Base-by-base conservation (phyloP, 2,329 filamentous ascomycete genomes). In the Talaromyces verruculosus region DNA sequence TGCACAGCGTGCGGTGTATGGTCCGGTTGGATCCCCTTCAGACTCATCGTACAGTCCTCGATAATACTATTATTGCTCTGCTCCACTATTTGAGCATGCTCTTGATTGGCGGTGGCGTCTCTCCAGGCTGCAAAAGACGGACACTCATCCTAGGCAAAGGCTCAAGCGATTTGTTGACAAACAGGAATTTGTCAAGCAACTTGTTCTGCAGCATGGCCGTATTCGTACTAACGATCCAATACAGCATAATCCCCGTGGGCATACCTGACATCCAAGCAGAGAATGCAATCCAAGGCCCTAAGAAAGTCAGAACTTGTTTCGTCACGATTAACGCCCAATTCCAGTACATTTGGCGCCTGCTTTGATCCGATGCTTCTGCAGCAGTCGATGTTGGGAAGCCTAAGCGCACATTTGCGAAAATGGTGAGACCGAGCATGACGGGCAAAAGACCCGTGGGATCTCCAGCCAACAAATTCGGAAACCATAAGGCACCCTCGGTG, bases 401-500 rank as follows among this genome's bases (percentile, higher is more conserved):
- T 19, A 33, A 49, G 15, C 67, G 72, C 43, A 87, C 73, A 68
- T 84, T 86, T 7, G 79, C 68, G 17, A 87, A 73, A 65, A 87
- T 82, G 4, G 81, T 76, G 0, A 74, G 78, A 0, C 81, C 82
- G 25, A 87, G 76, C 2, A 82, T 65, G 47, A 82, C 77, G 0
- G 85, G 84, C 1, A 88, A 77, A 1, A 79, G 69, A 2, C 82
- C 75, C 2, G 80, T 81, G 0, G 85, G 80, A 69, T 89, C 87
- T 8, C 84, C 76, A 0, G 79, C 71, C 5, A 85, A 76, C 15
- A 89, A 80, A 71, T 89, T 80, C 0, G 82, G 80, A 65, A 88
- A 88, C 87, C 87, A 89, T 1, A 87, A 77, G 2, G 83, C 80
- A n/a, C 87, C 87, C 75, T 88, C 87, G 7, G 73, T 80, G 5